Percentiles rank a stretch among this genome's conserved stretches.
These are phyloP conservation scores for Auriscalpium microsporum DNA, from an alignment of 768 basidiomycete genomes.

Conservation along the genomic window DNA sequence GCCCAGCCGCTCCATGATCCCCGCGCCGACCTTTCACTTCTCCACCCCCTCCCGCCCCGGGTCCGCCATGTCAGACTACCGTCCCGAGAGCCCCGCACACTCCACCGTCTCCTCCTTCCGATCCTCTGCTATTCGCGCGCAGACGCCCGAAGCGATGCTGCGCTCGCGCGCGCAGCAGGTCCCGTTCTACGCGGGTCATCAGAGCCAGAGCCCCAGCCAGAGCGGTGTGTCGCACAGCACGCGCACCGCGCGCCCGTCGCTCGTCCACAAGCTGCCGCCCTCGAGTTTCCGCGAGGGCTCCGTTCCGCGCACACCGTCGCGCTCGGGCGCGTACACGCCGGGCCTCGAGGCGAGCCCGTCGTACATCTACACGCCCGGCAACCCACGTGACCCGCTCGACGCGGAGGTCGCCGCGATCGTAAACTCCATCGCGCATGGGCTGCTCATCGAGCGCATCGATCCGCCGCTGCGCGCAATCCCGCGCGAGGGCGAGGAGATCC, in stretches of 20 bases:
- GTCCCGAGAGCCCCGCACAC: constrained; percentile 3
- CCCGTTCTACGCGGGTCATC: constrained; percentile 32
- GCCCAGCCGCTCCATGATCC: constrained; percentile 79
- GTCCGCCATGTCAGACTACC: constrained; percentile 61
- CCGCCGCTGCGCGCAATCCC: constrained; percentile 59
- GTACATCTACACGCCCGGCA: constrained; percentile 58
- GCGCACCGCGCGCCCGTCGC: constrained; percentile 30
- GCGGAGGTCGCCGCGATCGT: constrained; percentile 65
- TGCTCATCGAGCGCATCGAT: constrained; percentile 74
- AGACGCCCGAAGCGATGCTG: constrained; percentile 61
- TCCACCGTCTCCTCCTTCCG: constrained; percentile 32
- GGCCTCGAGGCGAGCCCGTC: constrained; percentile 27
- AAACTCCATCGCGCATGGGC: constrained; percentile 69
- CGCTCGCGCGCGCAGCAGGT: constrained; percentile 54
- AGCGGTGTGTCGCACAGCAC: constrained; percentile 22
- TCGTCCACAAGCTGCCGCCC: constrained; percentile 46
- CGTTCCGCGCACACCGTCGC: constrained; percentile 38
- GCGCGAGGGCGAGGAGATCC: constrained; percentile 68
- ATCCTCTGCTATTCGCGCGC: constrained; percentile 39
- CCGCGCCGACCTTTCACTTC: constrained; percentile 65
- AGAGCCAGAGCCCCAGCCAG: neutral
- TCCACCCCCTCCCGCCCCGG: constrained; percentile 63
- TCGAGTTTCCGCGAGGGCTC: constrained; percentile 67
- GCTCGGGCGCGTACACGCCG: constrained; percentile 58
- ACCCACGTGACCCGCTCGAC: constrained; percentile 74